Evolutionary conservation across 305 asterid genomes (phyloP), one percentile per base, ranked within the genome.

Genomic region (Fraxinus platypoda): DNA sequence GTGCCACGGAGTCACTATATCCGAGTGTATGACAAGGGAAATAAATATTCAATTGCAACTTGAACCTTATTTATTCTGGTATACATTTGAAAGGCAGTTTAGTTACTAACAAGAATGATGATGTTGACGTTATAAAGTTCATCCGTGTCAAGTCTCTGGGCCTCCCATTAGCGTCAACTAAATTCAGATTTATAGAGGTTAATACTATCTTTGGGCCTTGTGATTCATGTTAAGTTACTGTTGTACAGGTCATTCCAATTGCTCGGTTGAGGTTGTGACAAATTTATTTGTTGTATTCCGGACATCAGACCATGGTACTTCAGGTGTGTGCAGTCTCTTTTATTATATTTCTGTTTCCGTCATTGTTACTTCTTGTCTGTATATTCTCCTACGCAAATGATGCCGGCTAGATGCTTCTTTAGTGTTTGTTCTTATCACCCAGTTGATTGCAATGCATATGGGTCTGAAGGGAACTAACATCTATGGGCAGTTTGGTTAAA

Each of bases 301-400:
- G 91, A 74, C 94, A 46, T 92, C 94, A 2, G 95, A 92, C 77
- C 94, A 88, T 83, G 89, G 90, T 38, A 62, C 90, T 83, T 90
- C 98, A 83, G 95, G 98, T 94, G 89, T 76, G 83, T 84, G 78
- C 52, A 74, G 21, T 34, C 80, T 75, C 37, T 82, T 82, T 80
- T 38, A 21, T 80, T 79, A 0, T 28, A 34, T 80, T 77, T 43
- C 74, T 66, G 15, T 13, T 64, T 38, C 0, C 68, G 41, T 59
- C 62, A 13, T 30, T 3, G 3, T 30, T 30, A 30, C 33, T 43
- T 1, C 26, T 41, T 68, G 6, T 81, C 31, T 23, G 15, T 49
- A 8, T 4, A 2, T 71, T 26, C 0, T 37, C 41, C n/a, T 7
- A 57, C 26, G 19, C 19, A 57, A 57, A 21, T 59, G 66, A 59